Evolutionary conservation across 2,329 filamentous ascomycete genomes (phyloP), one percentile per base, ranked within the genome.

Genomic region (Akanthomyces dipterigenus): DNA sequence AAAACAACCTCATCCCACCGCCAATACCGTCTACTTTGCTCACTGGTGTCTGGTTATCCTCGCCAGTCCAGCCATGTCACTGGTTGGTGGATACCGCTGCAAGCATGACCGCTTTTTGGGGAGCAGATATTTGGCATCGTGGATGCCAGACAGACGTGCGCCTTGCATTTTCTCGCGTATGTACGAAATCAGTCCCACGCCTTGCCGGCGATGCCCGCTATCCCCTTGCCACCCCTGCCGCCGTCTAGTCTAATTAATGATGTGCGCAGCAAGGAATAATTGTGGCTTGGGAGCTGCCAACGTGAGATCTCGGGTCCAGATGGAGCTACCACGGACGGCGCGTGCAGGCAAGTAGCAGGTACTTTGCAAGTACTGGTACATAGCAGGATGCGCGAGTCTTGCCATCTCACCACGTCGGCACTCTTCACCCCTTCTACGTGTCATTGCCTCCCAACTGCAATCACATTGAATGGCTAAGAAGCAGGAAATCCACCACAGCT

Each of bases 281-380:
- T 59, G 56, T 59, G 56, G 56, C 56, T 59, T 43, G 12, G 42
- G 36, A 59, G 46, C 38, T 50, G 16, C 56, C 56, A 51, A 46
- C 36, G 43, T 59, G 46, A 59, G 56, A 59, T 59, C 56, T 59
- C 55, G 55, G 55, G 28, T 59, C 56, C 46, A 49, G 56, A 59
- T 59, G 56, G 46, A 51, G 56, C 46, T 43, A 56, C 54, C 12
- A 56, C n/a, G 18, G 54, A 51, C 46, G 51, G 46, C 36, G 26
- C 56, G 45, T 40, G 26, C 56, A 58, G 31, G 11, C 12, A 51
- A 51, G 49, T 51, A 42, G 16, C 42, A 26, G 20, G 42, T 45
- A 56, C 26, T 14, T 34, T 26, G 11, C 48, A 40, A 42, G 26
- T 34, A 55, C 40, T 22, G 8, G 16, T 56, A 48, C 34, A 49